phyloP scores from a whole-genome alignment of 305 asterid genomes.

The Coffea humblotiana region DNA sequence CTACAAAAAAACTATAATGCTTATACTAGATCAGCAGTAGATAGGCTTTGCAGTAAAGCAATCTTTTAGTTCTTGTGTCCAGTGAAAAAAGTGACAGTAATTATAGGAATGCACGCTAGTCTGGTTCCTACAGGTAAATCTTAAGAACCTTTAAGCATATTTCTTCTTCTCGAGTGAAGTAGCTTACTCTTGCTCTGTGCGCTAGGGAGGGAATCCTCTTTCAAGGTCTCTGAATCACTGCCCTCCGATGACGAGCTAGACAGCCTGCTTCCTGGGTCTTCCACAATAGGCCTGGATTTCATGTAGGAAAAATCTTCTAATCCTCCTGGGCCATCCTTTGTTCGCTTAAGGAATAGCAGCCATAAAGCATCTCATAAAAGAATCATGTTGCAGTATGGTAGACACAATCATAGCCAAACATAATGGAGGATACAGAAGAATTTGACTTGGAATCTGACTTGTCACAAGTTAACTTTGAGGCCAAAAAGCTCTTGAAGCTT shows the following conservation, averaged over 20 bases:
- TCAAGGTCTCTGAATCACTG: constrained; percentile 50
- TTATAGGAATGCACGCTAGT: not conserved
- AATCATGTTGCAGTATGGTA: not conserved
- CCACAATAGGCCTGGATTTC: constrained; percentile 43
- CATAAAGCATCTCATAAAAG: constrained; percentile 8
- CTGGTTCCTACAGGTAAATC: not conserved
- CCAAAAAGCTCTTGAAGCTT: constrained; percentile 49
- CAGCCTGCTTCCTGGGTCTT: constrained; percentile 41
- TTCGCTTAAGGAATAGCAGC: constrained; percentile 36
- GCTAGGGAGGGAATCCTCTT: constrained; percentile 33
- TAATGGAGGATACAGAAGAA: constrained; percentile 59
- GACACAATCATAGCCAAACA: constrained; percentile 16
- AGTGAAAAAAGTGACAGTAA: not conserved
- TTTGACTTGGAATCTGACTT: constrained; percentile 42
- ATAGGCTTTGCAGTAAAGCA: constrained; percentile 5
- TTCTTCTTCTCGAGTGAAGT: too few species aligned
- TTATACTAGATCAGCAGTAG: constrained; percentile 2
- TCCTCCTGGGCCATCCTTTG: constrained; percentile 49
- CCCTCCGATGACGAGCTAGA: constrained; percentile 45
- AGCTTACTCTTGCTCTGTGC: too few species aligned
- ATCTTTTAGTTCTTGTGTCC: not conserved
- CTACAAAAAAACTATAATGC: not conserved
- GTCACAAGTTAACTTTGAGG: constrained; percentile 35
- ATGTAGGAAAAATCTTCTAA: constrained; percentile 32
- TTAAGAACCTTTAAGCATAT: constrained; percentile 44